Evolutionary conservation across 306 rosid genomes (phyloP).

Genomic region (Crataegus laevigata): DNA sequence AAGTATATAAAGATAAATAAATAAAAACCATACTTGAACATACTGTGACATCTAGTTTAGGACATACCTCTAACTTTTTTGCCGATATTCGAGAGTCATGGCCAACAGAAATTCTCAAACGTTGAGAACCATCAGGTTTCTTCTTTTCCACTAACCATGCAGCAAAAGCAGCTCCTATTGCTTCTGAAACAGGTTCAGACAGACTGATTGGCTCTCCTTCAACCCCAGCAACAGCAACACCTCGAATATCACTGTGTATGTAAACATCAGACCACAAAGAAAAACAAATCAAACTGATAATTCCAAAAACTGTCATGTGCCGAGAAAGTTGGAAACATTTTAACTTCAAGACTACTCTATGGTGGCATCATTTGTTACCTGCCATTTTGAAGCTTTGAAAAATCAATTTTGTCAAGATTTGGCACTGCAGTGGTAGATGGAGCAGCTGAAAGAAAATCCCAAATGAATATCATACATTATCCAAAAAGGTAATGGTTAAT

Average conservation of each 20-base stretch:
- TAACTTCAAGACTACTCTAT: not conserved
- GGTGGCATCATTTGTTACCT: conserved; percentile 37
- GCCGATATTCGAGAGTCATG: conserved; percentile 91
- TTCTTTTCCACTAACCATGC: conserved; percentile 82
- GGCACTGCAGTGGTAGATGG: conserved; percentile 46
- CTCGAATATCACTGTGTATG: conserved; percentile 77
- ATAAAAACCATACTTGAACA: not conserved
- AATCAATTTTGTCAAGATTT: conserved; percentile 56
- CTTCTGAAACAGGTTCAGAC: conserved; percentile 85
- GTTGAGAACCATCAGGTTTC: conserved; percentile 48
- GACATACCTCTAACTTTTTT: conserved; percentile 59
- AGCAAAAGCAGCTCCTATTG: conserved; percentile 87
- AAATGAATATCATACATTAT: not conserved
- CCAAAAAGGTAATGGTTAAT: not conserved
- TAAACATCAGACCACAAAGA: conserved; percentile 16
- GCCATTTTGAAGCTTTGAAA: conserved; percentile 87
- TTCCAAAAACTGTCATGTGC: not conserved
- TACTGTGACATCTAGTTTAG: not conserved
- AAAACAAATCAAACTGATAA: not conserved
- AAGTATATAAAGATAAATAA: not conserved
- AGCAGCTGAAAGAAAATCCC: conserved; percentile 57
- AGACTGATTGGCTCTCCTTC: conserved; percentile 80
- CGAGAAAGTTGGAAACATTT: not conserved
- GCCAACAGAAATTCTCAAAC: conserved; percentile 74
- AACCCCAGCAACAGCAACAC: conserved; percentile 85